Conservation (phyloP, 2,329 filamentous ascomycete species). For the Verticillium albo-atrum region DNA sequence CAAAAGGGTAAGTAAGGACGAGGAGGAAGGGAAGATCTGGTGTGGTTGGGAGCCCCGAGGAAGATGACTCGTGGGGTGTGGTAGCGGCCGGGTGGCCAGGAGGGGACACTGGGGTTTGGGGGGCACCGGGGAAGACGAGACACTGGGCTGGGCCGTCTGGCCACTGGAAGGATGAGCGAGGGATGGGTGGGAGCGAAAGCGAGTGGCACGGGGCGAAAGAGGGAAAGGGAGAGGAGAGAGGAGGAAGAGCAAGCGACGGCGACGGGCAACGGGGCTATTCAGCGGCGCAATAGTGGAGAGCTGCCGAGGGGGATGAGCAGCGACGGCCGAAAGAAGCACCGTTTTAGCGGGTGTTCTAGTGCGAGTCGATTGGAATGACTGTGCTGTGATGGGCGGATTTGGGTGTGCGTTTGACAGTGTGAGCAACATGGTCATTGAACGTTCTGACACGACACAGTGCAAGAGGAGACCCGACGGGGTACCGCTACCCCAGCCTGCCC, state of each 20-base stretch:
- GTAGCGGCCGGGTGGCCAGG: neutral
- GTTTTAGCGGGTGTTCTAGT: neutral
- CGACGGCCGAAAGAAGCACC: constrained; percentile 5
- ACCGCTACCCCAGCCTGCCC: neutral
- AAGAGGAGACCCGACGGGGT: neutral
- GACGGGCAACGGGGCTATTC: constrained; percentile 1
- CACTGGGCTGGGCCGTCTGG: neutral
- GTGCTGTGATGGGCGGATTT: constrained; percentile 19
- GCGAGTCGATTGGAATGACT: neutral
- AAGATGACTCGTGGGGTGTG: neutral
- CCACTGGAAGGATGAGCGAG: neutral
- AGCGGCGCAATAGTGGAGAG: constrained; percentile 1
- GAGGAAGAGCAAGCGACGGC: neutral
- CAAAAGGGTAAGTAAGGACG: neutral
- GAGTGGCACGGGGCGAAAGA: neutral
- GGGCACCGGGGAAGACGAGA: neutral
- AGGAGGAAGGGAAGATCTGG: neutral
- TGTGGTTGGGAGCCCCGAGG: neutral
- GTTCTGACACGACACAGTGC: neutral
- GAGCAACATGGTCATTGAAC: neutral
- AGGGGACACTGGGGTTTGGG: neutral
- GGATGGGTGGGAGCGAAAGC: neutral
- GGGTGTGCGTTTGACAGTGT: neutral
- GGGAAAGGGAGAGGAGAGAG: neutral
- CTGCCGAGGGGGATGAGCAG: neutral